phyloP scores from a whole-genome alignment of 768 basidiomycete species.

The Lentinus tigrinus region DNA sequence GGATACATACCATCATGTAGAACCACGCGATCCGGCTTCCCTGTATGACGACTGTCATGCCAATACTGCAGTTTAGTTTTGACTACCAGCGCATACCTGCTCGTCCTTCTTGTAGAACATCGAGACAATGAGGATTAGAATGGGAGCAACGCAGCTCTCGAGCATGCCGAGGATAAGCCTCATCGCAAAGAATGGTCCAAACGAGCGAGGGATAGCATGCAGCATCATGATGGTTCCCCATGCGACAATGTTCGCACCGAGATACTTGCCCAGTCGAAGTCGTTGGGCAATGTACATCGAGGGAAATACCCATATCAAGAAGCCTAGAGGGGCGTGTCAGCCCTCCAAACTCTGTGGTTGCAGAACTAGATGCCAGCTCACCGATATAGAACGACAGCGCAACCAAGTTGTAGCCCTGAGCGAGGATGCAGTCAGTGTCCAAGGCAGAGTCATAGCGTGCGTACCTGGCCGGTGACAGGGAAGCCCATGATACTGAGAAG shows the following conservation, averaged over 20 bases:
- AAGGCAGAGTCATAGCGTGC: not conserved
- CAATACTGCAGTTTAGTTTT: not conserved
- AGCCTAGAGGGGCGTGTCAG: constrained; percentile 35
- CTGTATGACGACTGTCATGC: constrained; percentile 25
- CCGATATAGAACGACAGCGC: constrained; percentile 67
- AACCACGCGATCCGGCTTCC: constrained; percentile 65
- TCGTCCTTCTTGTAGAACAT: constrained; percentile 74
- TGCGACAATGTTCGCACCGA: constrained; percentile 57
- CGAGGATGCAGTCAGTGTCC: constrained; percentile 19
- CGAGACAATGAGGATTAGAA: constrained; percentile 58
- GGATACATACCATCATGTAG: constrained; percentile 57
- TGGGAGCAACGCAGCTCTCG: constrained; percentile 65
- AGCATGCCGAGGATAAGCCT: constrained; percentile 66
- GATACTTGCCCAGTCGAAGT: constrained; percentile 56
- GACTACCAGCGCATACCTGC: constrained; percentile 36
- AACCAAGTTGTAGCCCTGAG: constrained; percentile 58
- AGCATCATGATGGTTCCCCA: constrained; percentile 64
- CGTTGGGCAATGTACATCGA: constrained; percentile 67
- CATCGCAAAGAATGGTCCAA: constrained; percentile 63
- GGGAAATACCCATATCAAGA: constrained; percentile 63
- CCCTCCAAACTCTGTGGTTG: not conserved
- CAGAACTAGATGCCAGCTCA: constrained; percentile 10
- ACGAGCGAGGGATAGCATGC: constrained; percentile 54
- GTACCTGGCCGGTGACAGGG: constrained; percentile 60
- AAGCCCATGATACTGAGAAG: constrained; percentile 58